phyloP scores from a whole-genome alignment of 1,139 yeast species.

The Meyerozyma guilliermondii region DNA sequence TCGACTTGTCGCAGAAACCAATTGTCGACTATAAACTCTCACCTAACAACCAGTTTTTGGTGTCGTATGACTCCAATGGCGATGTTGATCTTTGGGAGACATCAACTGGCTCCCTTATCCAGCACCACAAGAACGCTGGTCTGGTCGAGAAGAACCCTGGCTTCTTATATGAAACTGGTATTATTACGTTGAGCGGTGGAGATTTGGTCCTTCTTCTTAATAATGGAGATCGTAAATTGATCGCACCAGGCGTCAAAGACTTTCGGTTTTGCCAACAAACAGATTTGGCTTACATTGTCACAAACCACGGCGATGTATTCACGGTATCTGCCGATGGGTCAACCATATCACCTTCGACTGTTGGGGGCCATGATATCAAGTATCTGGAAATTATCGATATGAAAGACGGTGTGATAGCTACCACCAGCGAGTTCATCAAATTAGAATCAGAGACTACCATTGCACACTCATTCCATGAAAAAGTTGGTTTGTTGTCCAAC shows the following conservation, averaged over 20 bases:
- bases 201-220: conserved; percentile 13
- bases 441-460: conserved; percentile 6
- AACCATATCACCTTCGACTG: background rate
- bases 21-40: conserved; percentile 8
- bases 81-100: conserved; percentile 15
- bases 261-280: conserved; percentile 2
- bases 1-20: conserved; percentile 12
- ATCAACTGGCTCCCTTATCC: conserved; percentile 15
- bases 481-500: background rate
- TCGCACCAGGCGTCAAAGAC: conserved; percentile 3
- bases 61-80: conserved; percentile 12
- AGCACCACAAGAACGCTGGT: conserved; percentile 4
- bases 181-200: conserved; percentile 17
- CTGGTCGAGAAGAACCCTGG: background rate
- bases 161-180: conserved; percentile 2
- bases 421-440: background rate
- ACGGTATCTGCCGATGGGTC: conserved; percentile 3
- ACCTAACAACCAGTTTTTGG: conserved; percentile 8
- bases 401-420: background rate
- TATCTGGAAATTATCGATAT: background rate
- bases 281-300: conserved; percentile 2
- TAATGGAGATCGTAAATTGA: conserved; percentile 14
- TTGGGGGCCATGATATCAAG: background rate
- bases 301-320: conserved; percentile 7
- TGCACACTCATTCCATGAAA: background rate